Conservation (phyloP, 768 basidiomycete species). For the Mycena chlorophos region DNA sequence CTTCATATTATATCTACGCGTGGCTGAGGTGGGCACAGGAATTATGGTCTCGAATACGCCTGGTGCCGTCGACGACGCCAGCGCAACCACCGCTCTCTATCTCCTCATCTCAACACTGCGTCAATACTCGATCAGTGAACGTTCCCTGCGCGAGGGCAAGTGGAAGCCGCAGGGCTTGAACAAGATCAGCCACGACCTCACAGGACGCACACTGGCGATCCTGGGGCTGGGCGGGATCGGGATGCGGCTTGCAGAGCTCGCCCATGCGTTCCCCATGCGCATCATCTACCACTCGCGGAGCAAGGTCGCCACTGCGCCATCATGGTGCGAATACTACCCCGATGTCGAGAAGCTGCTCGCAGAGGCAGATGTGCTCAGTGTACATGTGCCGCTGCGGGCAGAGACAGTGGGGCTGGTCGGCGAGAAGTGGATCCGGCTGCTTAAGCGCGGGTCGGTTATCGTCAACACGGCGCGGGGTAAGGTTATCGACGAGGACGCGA, state of each 20-base stretch:
- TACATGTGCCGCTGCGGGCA: conserved; percentile 77
- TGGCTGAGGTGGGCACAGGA: conserved; percentile 38
- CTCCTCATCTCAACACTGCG: conserved; percentile 77
- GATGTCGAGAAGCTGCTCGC: conserved; percentile 63
- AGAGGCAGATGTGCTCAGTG: conserved; percentile 78
- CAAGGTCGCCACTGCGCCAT: conserved; percentile 57
- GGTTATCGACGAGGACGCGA: conserved; percentile 82
- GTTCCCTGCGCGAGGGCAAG: conserved; percentile 50
- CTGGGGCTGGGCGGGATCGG: conserved; percentile 82
- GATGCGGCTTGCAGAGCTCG: conserved; percentile 65
- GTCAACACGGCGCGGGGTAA: conserved; percentile 92
- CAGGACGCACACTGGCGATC: conserved; percentile 68
- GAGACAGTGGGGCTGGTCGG: conserved; percentile 76
- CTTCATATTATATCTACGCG: neutral
- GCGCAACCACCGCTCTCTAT: conserved; percentile 85
- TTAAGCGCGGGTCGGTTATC: conserved; percentile 78
- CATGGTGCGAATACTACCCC: conserved; percentile 75
- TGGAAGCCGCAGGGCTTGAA: conserved; percentile 62
- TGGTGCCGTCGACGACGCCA: conserved; percentile 86
- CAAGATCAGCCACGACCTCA: conserved; percentile 58
- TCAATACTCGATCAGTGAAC: conserved; percentile 68
- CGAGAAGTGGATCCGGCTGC: conserved; percentile 69
- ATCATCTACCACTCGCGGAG: conserved; percentile 77
- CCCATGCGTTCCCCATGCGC: conserved; percentile 84
- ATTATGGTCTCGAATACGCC: conserved; percentile 88